Percentiles rank a stretch among this genome's conserved stretches.
Conservation (phyloP, 2,329 filamentous ascomycete genomes). For the Fusarium tjaetaba region DNA sequence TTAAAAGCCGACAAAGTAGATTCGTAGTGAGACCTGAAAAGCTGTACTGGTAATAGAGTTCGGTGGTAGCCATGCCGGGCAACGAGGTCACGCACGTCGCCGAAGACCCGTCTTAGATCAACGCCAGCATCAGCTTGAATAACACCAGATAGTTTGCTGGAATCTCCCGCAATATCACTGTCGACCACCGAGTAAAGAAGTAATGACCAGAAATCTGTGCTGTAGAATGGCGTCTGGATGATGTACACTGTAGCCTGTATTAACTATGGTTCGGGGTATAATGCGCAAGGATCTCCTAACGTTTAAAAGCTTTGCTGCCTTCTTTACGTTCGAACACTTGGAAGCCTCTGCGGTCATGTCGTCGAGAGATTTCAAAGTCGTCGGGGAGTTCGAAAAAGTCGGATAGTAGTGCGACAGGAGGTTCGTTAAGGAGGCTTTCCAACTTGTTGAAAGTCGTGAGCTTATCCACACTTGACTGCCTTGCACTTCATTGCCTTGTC, state of each 20-base stretch:
- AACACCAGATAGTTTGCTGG: background rate
- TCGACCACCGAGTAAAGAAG: background rate
- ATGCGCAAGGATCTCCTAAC: background rate
- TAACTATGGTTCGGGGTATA: background rate
- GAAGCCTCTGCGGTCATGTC: background rate
- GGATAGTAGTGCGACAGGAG: fast-evolving
- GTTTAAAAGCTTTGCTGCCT: fast-evolving
- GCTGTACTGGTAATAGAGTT: background rate
- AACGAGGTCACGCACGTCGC: fast-evolving
- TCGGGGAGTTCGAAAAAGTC: background rate
- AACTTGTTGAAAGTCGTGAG: background rate
- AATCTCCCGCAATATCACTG: fast-evolving
- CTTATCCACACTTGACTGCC: background rate
- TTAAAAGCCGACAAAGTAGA: background rate
- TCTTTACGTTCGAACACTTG: background rate
- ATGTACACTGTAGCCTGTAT: fast-evolving
- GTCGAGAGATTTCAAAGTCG: background rate
- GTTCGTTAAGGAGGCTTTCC: background rate
- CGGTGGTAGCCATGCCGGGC: background rate
- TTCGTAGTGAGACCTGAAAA: background rate
- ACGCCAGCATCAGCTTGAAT: background rate
- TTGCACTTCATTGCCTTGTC: background rate
- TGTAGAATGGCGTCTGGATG: background rate
- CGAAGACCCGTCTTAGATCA: background rate
- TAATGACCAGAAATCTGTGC: background rate